Evolutionary conservation across 345 rosid species (phyloP).

Genomic region (Crucihimalaya himalaica): DNA sequence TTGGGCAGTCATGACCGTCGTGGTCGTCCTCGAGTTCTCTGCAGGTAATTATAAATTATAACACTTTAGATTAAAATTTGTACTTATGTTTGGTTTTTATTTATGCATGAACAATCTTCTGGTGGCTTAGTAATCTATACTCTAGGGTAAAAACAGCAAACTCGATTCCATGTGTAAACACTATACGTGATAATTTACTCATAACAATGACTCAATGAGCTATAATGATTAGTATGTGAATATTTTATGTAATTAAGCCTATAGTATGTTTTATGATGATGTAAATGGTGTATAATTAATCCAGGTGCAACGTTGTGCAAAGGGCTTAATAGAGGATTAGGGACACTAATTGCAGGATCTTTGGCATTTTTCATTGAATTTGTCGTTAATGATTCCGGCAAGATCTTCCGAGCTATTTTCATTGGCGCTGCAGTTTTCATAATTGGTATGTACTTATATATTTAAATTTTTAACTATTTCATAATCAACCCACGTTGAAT

Average conservation of each 20-base stretch:
- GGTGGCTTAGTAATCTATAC: too few relatives aligned
- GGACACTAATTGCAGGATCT: constrained; percentile 70
- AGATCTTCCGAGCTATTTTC: constrained; percentile 61
- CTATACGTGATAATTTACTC: background rate
- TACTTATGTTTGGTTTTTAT: too few relatives aligned
- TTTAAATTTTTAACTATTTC: background rate
- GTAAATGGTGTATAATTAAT: constrained; percentile 10
- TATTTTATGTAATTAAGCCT: background rate
- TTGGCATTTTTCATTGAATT: constrained; percentile 66
- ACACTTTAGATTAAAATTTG: background rate
- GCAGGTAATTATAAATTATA: constrained; percentile 46
- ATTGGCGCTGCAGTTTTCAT: constrained; percentile 66
- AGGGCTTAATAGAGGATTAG: constrained; percentile 81
- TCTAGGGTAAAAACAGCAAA: too few relatives aligned
- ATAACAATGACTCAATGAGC: background rate
- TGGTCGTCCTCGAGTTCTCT: constrained; percentile 80
- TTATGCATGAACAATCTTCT: too few relatives aligned
- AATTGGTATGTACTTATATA: constrained; percentile 50
- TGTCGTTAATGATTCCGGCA: constrained; percentile 52
- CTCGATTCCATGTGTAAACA: too few relatives aligned
- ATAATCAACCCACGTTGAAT: background rate
- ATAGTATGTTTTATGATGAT: background rate
- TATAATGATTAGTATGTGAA: background rate
- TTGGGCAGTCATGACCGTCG: constrained; percentile 89
- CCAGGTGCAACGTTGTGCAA: constrained; percentile 81